Evolutionary conservation across 2,329 filamentous ascomycete genomes (phyloP), one percentile per base, ranked within the genome.

Genomic region (Drechslerella dactyloides): DNA sequence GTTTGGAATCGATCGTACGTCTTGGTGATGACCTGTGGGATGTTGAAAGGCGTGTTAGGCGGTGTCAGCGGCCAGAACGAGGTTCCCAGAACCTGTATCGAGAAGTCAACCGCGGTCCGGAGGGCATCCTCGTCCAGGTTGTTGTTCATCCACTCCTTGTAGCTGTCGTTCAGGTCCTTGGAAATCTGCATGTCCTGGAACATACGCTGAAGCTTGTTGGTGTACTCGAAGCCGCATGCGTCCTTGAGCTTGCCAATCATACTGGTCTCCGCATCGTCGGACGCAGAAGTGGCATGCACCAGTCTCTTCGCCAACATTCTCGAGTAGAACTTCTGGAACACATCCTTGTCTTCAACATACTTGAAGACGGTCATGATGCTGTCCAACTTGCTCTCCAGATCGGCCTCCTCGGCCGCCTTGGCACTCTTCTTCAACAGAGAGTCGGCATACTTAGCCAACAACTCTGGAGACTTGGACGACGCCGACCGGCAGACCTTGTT

Each of bases 291-390:
- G 79, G 90, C 92, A 80, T 97, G 91, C 17, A 99, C 94, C 62
- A 99, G 83, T 77, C 94, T 91, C 79, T 96, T 91, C 55, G 94
- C 94, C 76, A 99, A 83, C 89, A 96, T 96, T 74, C 93, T 90
- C 1, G 93, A 96, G 82, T 99, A 99, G 81, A 97, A 99, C 80
- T 97, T 99, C 80, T 97, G 94, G 85, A 99, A 99, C 3, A 99
- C 96, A 78, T 99, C 94, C 84, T 99, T 99, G 81, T 99, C 96
- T 79, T 99, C 94, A 74, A 99, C 97, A 81, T 99, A 99, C 82
- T 97, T 97, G 86, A 99, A 99, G 62, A 99, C 91, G 1, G 93
- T 97, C 94, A 99, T 99, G 77, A 99, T 94, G 79, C 97, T 91
- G 19, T 87, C 87, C 30, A 97, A 83, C 33, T 91, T 89, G 75